Conservation (phyloP, 2,329 filamentous ascomycete species). For the Delphinella strobiligena region DNA sequence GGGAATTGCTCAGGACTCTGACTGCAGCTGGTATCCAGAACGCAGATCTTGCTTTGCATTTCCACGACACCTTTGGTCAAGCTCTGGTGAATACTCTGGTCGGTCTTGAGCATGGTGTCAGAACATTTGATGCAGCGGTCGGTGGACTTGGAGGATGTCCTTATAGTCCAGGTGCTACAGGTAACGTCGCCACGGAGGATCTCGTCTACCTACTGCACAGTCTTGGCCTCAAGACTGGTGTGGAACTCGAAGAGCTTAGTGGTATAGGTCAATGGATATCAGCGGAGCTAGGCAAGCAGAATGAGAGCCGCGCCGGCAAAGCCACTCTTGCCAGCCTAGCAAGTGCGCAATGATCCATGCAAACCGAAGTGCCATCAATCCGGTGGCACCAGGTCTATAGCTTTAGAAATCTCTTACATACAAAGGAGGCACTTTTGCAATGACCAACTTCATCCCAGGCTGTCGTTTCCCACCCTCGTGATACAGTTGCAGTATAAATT, state of each 20-base stretch:
- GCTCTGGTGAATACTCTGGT: conserved; percentile 73
- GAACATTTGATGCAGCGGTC: conserved; percentile 69
- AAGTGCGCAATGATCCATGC: not conserved
- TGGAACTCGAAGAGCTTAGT: conserved; percentile 54
- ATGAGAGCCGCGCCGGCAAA: conserved; percentile 56
- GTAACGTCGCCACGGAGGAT: conserved; percentile 78
- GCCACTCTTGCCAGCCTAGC: conserved; percentile 27
- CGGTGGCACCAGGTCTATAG: too few relatives aligned
- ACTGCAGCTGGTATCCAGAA: conserved; percentile 54
- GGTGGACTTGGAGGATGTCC: conserved; percentile 75
- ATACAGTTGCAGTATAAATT: too few relatives aligned
- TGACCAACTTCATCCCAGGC: too few relatives aligned
- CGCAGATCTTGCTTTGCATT: conserved; percentile 68
- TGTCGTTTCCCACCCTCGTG: too few relatives aligned
- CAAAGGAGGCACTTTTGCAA: too few relatives aligned
- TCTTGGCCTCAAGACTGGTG: conserved; percentile 61
- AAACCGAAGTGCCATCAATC: too few relatives aligned
- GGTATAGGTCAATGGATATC: conserved; percentile 65
- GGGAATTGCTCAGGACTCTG: conserved; percentile 52
- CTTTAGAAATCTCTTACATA: too few relatives aligned
- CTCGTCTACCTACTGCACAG: conserved; percentile 65
- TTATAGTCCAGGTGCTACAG: conserved; percentile 73
- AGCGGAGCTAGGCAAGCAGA: conserved; percentile 46
- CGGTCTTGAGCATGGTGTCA: conserved; percentile 62
- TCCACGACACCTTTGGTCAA: conserved; percentile 81